Evolutionary conservation across 768 basidiomycete species (phyloP).

Genomic region (Podaxis sp.): DNA sequence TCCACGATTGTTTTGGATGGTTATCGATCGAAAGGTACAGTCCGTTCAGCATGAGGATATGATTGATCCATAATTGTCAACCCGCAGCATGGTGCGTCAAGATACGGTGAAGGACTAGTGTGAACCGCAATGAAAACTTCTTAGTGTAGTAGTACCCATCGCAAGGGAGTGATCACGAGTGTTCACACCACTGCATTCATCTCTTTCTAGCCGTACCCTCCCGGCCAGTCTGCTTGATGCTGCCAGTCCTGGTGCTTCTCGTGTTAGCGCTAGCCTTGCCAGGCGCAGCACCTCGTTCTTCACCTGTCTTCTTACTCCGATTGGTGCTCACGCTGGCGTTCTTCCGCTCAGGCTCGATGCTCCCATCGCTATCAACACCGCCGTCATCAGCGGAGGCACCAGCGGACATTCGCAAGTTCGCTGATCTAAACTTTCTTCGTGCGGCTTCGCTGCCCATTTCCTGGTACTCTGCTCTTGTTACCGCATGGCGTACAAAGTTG

Average conservation of each 20-base stretch:
- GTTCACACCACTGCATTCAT: background rate
- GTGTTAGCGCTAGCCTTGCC: background rate
- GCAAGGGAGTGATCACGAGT: background rate
- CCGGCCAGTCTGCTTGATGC: constrained; percentile 1
- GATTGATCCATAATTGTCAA: background rate
- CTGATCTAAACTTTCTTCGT: constrained; percentile 60
- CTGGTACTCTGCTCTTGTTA: constrained; percentile 81
- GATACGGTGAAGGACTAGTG: background rate
- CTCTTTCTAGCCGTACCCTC: constrained; percentile 2
- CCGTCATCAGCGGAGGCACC: constrained; percentile 3
- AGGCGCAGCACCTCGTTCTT: constrained; percentile 1
- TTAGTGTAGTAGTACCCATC: background rate
- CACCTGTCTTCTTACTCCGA: constrained; percentile 6
- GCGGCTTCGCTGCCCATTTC: constrained; percentile 79
- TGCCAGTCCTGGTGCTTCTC: background rate
- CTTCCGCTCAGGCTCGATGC: background rate
- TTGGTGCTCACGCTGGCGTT: background rate
- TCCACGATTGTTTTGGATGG: background rate
- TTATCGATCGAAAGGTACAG: background rate
- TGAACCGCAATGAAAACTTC: background rate
- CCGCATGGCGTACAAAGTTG: constrained; percentile 48
- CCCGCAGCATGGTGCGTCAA: background rate
- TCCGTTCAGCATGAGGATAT: background rate
- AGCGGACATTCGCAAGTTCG: background rate
- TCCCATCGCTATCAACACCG: background rate